These are phyloP conservation scores for Pseudognaphalium luteoalbum DNA, from an alignment of 129 eudicot species.

Conservation along the genomic window DNA sequence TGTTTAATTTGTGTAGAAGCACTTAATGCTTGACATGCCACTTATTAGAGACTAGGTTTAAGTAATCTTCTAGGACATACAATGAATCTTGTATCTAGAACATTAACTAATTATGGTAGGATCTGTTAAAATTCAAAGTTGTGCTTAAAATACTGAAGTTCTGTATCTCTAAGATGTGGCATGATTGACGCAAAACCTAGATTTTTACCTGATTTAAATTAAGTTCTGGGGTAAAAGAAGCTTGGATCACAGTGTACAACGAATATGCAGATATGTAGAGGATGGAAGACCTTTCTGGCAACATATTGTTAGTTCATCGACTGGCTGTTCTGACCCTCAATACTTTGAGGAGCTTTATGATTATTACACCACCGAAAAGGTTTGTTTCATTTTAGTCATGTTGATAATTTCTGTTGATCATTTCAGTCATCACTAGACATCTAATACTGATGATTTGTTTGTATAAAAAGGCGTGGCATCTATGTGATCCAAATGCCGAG, in stretches of 20 bases:
- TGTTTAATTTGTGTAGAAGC: too few relatives aligned
- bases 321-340: constrained; percentile 93
- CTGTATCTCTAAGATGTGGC: background rate
- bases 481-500: constrained; percentile 89
- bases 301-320: constrained; percentile 90
- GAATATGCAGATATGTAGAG: constrained; percentile 70
- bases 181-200: background rate
- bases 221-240: background rate
- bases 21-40: too few relatives aligned
- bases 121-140: too few relatives aligned
- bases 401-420: background rate
- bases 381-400: constrained; percentile 19
- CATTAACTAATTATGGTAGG: too few relatives aligned
- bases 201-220: background rate
- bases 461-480: constrained; percentile 83
- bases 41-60: too few relatives aligned
- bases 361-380: constrained; percentile 96
- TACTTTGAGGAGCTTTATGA: constrained; percentile 96
- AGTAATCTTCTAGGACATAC: too few relatives aligned
- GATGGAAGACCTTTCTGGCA: constrained; percentile 99
- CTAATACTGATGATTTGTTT: constrained; percentile 18
- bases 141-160: background rate
- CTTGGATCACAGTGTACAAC: background rate
- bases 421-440: background rate
- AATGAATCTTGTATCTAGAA: too few relatives aligned